phyloP scores from a whole-genome alignment of 2,329 filamentous ascomycete species.

The Podosphaera fusca region DNA sequence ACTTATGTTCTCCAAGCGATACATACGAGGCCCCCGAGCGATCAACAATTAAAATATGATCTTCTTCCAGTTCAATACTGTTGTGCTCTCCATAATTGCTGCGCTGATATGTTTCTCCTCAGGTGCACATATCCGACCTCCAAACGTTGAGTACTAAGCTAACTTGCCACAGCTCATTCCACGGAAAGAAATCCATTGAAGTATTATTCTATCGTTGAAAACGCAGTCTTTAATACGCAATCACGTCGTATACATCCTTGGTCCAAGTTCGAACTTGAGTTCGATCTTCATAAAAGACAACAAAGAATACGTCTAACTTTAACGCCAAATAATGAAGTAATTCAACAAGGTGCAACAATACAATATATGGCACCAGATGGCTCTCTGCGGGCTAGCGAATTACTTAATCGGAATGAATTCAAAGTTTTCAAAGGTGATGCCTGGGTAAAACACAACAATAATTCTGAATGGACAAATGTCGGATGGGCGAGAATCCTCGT shows the following conservation, averaged over 20 bases:
- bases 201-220: constrained; percentile 48
- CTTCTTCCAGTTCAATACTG: not conserved
- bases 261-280: constrained; percentile 67
- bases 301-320: constrained; percentile 58
- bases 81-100: not conserved
- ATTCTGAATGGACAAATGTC: constrained; percentile 48
- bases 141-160: not conserved
- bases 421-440: constrained; percentile 65
- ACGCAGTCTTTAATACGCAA: constrained; percentile 54
- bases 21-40: not conserved
- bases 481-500: constrained; percentile 76
- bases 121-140: not conserved
- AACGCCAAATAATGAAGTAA: constrained; percentile 76
- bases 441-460: constrained; percentile 39
- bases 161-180: constrained; percentile 34
- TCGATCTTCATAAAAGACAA: constrained; percentile 42
- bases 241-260: constrained; percentile 58
- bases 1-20: not conserved
- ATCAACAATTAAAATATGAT: not conserved
- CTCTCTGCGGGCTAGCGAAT: constrained; percentile 37
- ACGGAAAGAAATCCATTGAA: constrained; percentile 53
- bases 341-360: constrained; percentile 53
- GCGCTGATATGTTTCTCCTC: not conserved
- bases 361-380: constrained; percentile 53
- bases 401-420: constrained; percentile 49